phyloP scores from a whole-genome alignment of 139 green algal species.

The Tetraselmis striata region DNA sequence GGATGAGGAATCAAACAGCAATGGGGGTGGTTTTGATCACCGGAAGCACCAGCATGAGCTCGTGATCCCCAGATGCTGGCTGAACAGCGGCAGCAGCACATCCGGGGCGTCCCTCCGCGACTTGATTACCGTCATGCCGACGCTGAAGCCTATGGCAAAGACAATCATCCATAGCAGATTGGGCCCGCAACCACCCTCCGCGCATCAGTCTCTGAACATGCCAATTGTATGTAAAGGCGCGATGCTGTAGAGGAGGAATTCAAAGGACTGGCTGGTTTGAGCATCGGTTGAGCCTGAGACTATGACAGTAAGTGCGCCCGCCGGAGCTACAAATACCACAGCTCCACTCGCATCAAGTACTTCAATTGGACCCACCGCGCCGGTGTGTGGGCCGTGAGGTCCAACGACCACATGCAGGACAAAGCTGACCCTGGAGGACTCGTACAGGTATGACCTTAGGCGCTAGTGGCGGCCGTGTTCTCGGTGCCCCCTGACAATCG shows the following conservation, averaged over 20 bases:
- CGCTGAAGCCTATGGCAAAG: neutral
- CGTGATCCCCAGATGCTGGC: neutral
- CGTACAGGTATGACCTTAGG: neutral
- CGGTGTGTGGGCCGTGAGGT: neutral
- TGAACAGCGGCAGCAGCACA: neutral
- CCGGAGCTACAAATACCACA: neutral
- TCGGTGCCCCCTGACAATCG: neutral
- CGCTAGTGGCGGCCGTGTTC: neutral
- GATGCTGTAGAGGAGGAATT: neutral
- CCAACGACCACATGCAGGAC: neutral
- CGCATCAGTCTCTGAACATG: neutral
- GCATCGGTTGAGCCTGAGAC: neutral
- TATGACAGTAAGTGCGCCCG: neutral
- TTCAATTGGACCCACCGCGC: neutral
- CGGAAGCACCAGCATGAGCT: neutral
- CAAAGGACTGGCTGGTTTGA: neutral
- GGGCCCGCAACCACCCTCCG: neutral
- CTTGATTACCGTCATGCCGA: neutral
- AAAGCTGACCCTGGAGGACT: neutral
- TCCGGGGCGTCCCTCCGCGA: neutral
- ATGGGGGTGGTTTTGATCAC: neutral
- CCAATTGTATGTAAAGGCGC: neutral
- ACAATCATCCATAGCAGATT: neutral
- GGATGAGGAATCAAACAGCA: neutral
- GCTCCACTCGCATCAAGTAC: neutral